Evolutionary conservation across 2,329 filamentous ascomycete species (phyloP).

Genomic region (Colletotrichum graminicola): DNA sequence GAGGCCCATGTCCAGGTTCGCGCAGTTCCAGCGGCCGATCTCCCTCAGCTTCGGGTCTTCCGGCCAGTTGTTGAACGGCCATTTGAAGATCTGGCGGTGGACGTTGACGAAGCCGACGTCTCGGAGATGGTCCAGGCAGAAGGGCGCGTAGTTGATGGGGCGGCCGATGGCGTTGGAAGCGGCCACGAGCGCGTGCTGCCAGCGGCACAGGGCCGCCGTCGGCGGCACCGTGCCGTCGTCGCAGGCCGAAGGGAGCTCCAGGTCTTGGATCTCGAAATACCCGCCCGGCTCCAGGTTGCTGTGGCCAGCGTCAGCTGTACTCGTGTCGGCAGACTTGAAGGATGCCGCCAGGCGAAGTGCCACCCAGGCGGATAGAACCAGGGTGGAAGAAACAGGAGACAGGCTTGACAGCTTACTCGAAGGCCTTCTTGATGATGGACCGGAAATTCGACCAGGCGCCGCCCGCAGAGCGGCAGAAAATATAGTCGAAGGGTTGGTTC

Average conservation of each 20-base stretch:
- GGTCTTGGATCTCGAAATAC: conserved; percentile 51
- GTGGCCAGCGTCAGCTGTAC: neutral
- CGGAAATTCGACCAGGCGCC: conserved; percentile 46
- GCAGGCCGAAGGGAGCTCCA: conserved; percentile 47
- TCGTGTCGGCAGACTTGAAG: neutral
- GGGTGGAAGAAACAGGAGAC: conserved; percentile 24
- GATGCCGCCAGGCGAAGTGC: neutral
- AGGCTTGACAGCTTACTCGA: conserved; percentile 12
- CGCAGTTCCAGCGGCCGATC: conserved; percentile 42
- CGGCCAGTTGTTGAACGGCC: conserved; percentile 43
- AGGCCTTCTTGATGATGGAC: conserved; percentile 21
- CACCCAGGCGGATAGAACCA: conserved; percentile 20
- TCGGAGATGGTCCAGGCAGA: conserved; percentile 45
- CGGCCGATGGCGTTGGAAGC: conserved; percentile 48
- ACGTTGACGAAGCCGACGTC: conserved; percentile 26
- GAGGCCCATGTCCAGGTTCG: conserved; percentile 50
- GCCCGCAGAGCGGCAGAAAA: conserved; percentile 53
- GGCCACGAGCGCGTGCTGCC: conserved; percentile 49
- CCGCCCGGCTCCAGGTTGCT: conserved; percentile 49
- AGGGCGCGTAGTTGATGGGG: conserved; percentile 46
- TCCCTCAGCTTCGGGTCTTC: conserved; percentile 40
- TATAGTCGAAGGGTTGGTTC: conserved; percentile 55
- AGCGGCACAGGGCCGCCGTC: conserved; percentile 48
- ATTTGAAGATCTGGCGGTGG: conserved; percentile 9
- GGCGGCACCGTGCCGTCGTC: conserved; percentile 49